A percentile compares a stretch with the other conserved stretches of the same genome.
Evolutionary conservation across 1,284 basidiomycete species (phyloP).

Genomic region (Anthracocystis setariae): DNA sequence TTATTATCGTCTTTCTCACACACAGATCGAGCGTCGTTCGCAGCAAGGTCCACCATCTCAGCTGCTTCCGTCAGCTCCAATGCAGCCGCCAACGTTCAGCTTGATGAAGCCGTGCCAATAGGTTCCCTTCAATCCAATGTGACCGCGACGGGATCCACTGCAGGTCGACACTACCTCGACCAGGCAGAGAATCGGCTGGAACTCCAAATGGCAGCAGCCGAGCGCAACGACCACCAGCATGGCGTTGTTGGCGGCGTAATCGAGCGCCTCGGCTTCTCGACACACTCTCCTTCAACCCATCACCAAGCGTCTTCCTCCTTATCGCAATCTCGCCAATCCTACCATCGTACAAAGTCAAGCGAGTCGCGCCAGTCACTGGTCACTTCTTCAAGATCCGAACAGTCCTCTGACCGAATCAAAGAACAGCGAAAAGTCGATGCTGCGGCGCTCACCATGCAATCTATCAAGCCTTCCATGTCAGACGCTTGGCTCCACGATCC

Average conservation of each 20-base stretch:
- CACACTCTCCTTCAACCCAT: slow-evolving; percentile 14
- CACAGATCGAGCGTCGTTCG: slow-evolving; percentile 19
- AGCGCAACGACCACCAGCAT: slow-evolving; percentile 49
- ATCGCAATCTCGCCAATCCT: slow-evolving; percentile 9
- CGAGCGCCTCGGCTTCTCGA: slow-evolving; percentile 36
- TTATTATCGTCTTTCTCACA: slow-evolving; percentile 16
- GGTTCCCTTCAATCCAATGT: slow-evolving; percentile 32
- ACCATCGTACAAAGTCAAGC: slow-evolving; percentile 25
- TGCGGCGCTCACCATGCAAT: background rate
- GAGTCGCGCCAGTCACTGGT: slow-evolving; percentile 16
- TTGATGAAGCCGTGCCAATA: slow-evolving; percentile 32
- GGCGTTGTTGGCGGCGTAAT: slow-evolving; percentile 44
- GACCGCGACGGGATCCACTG: slow-evolving; percentile 33
- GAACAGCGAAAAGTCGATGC: background rate
- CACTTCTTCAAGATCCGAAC: background rate
- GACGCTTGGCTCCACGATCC: slow-evolving; percentile 37
- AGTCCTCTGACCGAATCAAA: background rate
- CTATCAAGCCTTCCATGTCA: slow-evolving; percentile 5
- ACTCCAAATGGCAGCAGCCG: slow-evolving; percentile 42
- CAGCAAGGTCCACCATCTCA: slow-evolving; percentile 34
- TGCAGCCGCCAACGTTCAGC: slow-evolving; percentile 35
- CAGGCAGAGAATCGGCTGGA: slow-evolving; percentile 42
- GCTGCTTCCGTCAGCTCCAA: slow-evolving; percentile 29
- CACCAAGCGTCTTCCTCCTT: slow-evolving; percentile 4
- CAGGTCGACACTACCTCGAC: slow-evolving; percentile 19